Evolutionary conservation across 75 land plant species (phyloP).

Genomic region (Chamaecyparis obtusa): DNA sequence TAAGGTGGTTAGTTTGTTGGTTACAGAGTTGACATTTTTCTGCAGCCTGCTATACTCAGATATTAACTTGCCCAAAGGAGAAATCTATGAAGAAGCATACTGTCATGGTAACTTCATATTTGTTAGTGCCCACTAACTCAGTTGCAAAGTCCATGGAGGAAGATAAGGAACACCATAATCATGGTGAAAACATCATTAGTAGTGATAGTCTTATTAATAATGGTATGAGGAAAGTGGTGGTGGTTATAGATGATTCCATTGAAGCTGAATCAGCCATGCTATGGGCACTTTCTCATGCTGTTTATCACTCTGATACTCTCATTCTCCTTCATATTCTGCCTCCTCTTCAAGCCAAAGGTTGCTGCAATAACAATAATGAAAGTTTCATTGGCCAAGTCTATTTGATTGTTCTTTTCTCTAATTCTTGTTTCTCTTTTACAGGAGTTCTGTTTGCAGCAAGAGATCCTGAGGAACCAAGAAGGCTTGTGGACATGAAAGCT

Average conservation of each 20-base stretch:
- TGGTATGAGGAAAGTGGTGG: neutral
- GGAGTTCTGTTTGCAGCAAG: neutral
- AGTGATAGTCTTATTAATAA: neutral
- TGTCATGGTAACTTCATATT: no score
- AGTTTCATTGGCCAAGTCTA: neutral
- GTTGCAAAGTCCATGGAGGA: no score
- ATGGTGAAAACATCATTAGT: no score
- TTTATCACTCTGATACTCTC: neutral
- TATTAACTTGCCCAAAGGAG: neutral
- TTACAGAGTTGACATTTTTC: neutral
- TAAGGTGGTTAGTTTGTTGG: neutral
- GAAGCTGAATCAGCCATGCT: neutral
- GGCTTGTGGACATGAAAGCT: neutral
- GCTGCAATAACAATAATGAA: neutral
- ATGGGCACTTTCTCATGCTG: conserved; percentile 2
- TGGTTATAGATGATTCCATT: neutral
- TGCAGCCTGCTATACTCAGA: neutral
- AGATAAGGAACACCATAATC: no score
- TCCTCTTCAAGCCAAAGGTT: neutral
- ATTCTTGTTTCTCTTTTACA: neutral
- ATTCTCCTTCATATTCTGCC: neutral
- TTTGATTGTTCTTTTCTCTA: neutral
- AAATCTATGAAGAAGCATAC: neutral
- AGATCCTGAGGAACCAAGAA: neutral
- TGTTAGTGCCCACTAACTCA: neutral